Evolutionary conservation across 768 basidiomycete species (phyloP).

Genomic region (Artomyces pyxidatus): DNA sequence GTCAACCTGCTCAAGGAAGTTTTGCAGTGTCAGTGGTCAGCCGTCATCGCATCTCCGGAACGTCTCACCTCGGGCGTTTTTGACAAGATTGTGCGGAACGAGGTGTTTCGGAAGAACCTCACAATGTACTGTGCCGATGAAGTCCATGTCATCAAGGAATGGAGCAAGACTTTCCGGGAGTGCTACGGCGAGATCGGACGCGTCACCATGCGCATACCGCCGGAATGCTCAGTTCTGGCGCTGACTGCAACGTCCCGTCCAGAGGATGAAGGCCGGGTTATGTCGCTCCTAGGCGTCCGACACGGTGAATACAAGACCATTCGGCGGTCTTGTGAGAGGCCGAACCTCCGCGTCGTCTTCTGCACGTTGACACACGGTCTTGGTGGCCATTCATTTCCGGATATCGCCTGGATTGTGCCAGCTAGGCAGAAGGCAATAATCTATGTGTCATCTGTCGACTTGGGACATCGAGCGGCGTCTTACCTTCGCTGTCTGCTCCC

Average conservation of each 20-base stretch:
- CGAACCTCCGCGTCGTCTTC: background rate
- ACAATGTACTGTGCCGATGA: constrained; percentile 3
- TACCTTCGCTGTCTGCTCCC: background rate
- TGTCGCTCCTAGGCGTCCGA: background rate
- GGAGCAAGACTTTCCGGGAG: constrained; percentile 1
- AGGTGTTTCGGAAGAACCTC: background rate
- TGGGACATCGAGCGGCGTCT: background rate
- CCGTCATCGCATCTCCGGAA: constrained; percentile 5
- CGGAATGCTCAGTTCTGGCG: background rate
- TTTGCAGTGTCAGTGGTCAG: background rate
- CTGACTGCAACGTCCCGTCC: background rate
- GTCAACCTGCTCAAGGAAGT: constrained; percentile 1
- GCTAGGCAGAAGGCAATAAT: background rate
- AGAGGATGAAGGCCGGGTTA: background rate
- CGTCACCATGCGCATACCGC: background rate
- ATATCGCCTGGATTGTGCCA: background rate
- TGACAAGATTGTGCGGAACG: constrained; percentile 1
- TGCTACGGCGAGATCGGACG: background rate
- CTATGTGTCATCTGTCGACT: background rate
- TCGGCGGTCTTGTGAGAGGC: background rate
- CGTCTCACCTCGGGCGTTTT: background rate
- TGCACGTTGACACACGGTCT: background rate
- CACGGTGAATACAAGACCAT: background rate
- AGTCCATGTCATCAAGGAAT: constrained; percentile 2
- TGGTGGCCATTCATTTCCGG: background rate